Evolutionary conservation across 176 grass and related monocot species (phyloP), one percentile per base, ranked within the genome.

Genomic region (Poa pratensis): DNA sequence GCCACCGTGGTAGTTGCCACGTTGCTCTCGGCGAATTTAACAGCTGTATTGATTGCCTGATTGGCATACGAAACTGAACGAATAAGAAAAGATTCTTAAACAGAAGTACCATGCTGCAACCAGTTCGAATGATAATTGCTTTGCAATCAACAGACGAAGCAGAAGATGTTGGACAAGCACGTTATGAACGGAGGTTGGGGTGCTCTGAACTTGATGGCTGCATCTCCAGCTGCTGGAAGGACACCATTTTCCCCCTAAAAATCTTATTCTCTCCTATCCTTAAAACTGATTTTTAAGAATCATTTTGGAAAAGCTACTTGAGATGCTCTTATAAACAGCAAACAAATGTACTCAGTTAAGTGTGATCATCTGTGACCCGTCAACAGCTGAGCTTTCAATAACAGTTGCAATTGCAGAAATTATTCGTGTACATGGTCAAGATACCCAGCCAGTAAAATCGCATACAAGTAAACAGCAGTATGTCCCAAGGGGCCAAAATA

Each of bases 331-430:
- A 30, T 35, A 45, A 54, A 81, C 11, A 5, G n/a, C 22, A 50
- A 37, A 51, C 24, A 24, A 46, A 57, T 68, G 30, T 62, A 19
- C 22, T n/a, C 23, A 14, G 22, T 27, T 62, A 62, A 19, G 10
- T 8, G 7, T 15, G 2, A 71, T 42, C 49, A 66, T 19, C 6
- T 46, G 28, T 73, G 81, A 7, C 75, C 32, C 28, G 35, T 66
- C 83, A 65, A 77, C 46, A 58, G 57, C 76, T 80, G 68, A 57
- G 68, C 32, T 57, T 82, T 35, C 48, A 87, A 76, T 87, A 76
- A 75, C 61, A 35, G 57, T 82, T 57, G 50, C 72, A 73, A 65
- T 10, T 53, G 75, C 55, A 65, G 67, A 79, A 87, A 88, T 89
- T 89, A 80, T 89, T 80, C 75, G 17, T 34, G 76, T 80, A 58